phyloP scores from a whole-genome alignment of 495 filamentous ascomycete species.

The Daldinia concentrica region DNA sequence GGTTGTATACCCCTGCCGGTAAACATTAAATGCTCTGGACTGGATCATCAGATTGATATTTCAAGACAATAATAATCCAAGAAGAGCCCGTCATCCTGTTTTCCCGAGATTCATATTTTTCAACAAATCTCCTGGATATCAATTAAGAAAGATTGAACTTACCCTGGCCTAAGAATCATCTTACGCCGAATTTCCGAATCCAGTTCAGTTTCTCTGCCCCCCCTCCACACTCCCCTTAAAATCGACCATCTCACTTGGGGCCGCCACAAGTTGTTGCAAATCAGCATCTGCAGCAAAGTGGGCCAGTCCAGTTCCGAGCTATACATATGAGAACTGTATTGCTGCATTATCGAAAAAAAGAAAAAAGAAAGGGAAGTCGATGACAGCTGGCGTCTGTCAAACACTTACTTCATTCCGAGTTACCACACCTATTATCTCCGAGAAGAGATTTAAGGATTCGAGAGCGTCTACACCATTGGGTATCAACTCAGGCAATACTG shows the following conservation, averaged over 20 bases:
- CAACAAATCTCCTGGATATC: constrained; percentile 15
- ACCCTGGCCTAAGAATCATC: constrained; percentile 19
- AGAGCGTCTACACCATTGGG: neutral
- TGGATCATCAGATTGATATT: constrained; percentile 29
- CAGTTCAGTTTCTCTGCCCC: constrained; percentile 1
- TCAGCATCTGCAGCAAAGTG: constrained; percentile 29
- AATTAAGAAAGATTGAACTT: constrained; percentile 23
- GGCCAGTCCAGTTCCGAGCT: constrained; percentile 9
- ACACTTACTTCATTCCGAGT: neutral
- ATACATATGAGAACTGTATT: constrained; percentile 9
- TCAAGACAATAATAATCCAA: constrained; percentile 26
- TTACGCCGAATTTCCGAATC: constrained; percentile 12
- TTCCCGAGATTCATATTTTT: constrained; percentile 14
- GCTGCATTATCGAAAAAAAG: constrained; percentile 13
- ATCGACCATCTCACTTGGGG: constrained; percentile 19
- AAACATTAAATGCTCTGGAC: constrained; percentile 22
- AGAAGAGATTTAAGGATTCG: neutral
- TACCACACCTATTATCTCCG: constrained; percentile 10
- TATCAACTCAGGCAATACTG: neutral
- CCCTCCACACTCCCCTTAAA: constrained; percentile 7
- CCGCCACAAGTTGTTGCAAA: constrained; percentile 18
- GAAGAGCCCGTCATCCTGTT: constrained; percentile 32
- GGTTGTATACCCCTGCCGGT: constrained; percentile 34
- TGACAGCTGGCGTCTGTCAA: constrained; percentile 2
- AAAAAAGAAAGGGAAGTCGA: neutral